Evolutionary conservation across 1,284 basidiomycete species (phyloP).

Genomic region (Ustilago lituana): DNA sequence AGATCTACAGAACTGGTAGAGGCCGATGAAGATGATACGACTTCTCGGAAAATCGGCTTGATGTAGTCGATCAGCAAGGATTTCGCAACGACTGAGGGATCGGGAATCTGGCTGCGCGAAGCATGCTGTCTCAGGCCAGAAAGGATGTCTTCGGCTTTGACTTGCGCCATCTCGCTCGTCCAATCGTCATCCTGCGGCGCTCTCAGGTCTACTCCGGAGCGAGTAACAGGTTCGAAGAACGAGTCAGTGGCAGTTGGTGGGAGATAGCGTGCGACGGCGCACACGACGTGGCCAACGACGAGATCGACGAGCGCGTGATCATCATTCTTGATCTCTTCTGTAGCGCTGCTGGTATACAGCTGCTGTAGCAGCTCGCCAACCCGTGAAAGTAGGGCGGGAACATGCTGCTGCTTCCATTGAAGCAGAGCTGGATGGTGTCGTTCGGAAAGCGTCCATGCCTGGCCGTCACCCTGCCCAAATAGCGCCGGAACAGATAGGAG

Average conservation of each 20-base stretch:
- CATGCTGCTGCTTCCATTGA: slow-evolving; percentile 28
- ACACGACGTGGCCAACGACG: slow-evolving; percentile 23
- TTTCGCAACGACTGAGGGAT: slow-evolving; percentile 4
- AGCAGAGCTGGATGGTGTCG: slow-evolving; percentile 23
- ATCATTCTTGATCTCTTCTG: neutral
- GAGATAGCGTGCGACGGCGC: slow-evolving; percentile 17
- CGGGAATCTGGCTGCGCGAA: neutral
- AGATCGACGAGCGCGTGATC: slow-evolving; percentile 1
- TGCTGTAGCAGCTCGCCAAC: neutral
- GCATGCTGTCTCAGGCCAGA: neutral
- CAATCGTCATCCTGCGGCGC: slow-evolving; percentile 16
- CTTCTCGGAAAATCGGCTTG: slow-evolving; percentile 31
- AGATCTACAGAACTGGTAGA: slow-evolving; percentile 18
- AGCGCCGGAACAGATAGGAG: slow-evolving; percentile 14
- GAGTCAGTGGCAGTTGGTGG: too few species aligned
- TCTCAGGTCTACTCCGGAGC: neutral
- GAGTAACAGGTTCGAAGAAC: too few species aligned
- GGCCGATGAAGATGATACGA: slow-evolving; percentile 11
- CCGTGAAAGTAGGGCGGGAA: slow-evolving; percentile 10
- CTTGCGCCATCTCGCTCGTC: neutral
- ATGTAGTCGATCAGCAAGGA: slow-evolving; percentile 28
- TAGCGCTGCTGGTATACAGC: neutral
- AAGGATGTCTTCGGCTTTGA: neutral
- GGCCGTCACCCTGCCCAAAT: slow-evolving; percentile 27
- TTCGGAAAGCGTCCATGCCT: slow-evolving; percentile 26